Base-by-base conservation (phyloP, 163 green algal genomes). In the Volvox carteri region DNA sequence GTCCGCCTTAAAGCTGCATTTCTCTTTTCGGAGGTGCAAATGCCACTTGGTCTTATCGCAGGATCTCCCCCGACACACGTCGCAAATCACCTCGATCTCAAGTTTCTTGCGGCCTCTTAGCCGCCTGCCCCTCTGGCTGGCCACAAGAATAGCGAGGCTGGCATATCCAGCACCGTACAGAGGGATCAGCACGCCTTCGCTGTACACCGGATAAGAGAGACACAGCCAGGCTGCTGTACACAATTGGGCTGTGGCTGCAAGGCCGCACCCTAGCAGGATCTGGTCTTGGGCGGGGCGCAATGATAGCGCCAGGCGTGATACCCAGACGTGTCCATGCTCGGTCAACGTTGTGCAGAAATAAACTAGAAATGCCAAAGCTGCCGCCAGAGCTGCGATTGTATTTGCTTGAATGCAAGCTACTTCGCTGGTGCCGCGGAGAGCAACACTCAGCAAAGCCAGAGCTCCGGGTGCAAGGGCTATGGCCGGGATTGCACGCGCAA, bases 11-110 rank as follows among this genome's bases (percentile, higher is more conserved):
- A n/a, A n/a, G n/a, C n/a, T n/a, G n/a, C n/a, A n/a, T n/a, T n/a
- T n/a, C n/a, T n/a, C n/a, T n/a, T n/a, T n/a, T n/a, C n/a, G n/a
- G n/a, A n/a, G n/a, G n/a, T n/a, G n/a, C n/a, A n/a, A n/a, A n/a
- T n/a, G n/a, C n/a, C n/a, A n/a, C n/a, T n/a, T n/a, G n/a, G n/a
- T n/a, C n/a, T n/a, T n/a, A n/a, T n/a, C n/a, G n/a, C n/a, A n/a
- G n/a, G n/a, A n/a, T n/a, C n/a, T n/a, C n/a, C n/a, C n/a, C n/a
- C n/a, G n/a, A n/a, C n/a, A n/a, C n/a, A n/a, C n/a, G n/a, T n/a
- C n/a, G n/a, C n/a, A n/a, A n/a, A n/a, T n/a, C 54, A 86, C 78
- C 78, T 86, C 78, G 4, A 86, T 76, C 58, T 76, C 58, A 7
- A 86, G 18, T 6, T 42, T 65, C 42, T 58, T 46, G 25, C 78